Base-by-base conservation (phyloP, 1,284 basidiomycete genomes). In the Puccinia coronata region DNA sequence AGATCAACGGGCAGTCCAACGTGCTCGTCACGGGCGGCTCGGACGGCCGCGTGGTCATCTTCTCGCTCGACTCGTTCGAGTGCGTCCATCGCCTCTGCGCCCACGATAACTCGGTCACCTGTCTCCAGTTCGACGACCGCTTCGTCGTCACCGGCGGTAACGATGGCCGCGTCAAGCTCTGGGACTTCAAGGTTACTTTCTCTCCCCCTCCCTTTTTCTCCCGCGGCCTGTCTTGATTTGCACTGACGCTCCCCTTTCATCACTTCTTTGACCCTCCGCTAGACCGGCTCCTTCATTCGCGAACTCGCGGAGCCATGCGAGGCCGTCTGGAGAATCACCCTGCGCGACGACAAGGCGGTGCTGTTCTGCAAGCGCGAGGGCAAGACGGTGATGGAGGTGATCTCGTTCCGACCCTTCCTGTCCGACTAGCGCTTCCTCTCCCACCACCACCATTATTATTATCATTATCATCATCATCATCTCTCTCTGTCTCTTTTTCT, bases 31-130 rank as follows among this genome's bases (percentile, higher is more conserved):
- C 95, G 0, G 96, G 95, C 70, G 95, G 94, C 25, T 95, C 95
- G 0, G 96, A 98, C 85, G 96, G 96, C 0, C 91, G 94, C 0
- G 92, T 98, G 55, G 94, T 98, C 85, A 92, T 93, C 43, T 98
- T 95, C 87, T 90, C 92, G 67, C 89, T 97, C 31, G 86, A 87
- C 47, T 90, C 90, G 61, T 88, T 88, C 83, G 87, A 88, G 53
- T 88, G 88, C 72, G 84, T 87, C 28, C 87, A 87, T 78, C 85
- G 87, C 4, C 82, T 88, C 25, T 86, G 84, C 80, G 94, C 94
- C 2, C 96, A 98, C 88, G 93, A 95, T 87, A 95, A 94, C 82
- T 92, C 91, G 55, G 93, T 98, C 36, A 96, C 95, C 0, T 91
- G 92, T 31, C 88, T 98, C 18, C 96, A 98, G 86, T 93, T 96